Base-by-base conservation (phyloP, 768 basidiomycete species). In the Royoungia palumana region DNA sequence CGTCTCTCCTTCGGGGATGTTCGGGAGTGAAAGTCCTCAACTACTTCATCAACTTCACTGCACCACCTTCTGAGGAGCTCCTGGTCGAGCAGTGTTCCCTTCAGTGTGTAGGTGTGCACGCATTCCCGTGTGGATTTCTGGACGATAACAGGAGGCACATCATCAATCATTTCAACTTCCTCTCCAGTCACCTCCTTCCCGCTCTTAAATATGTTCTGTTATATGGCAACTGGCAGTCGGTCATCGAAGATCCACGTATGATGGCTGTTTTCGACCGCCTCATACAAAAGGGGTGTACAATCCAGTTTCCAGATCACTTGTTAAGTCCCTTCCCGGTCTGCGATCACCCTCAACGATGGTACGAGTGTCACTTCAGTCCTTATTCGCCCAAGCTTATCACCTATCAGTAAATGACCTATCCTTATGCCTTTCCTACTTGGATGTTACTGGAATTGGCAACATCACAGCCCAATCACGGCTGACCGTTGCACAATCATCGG, bases 41-140 rank as follows among this genome's bases (percentile, higher is more conserved):
- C 61, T 85, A 80, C 57, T 76, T 73, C 61, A 35, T 78, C 35
- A 75, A 79, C 61, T 81, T 81, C 65, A 76, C 79, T 0, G 34
- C 51, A 27, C 57, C 53, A 36, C 70, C 58, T 25, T 35, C 14
- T 41, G 51, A 53, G 28, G n/a, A n/a, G 41, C 44, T 6, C 22
- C 44, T 70, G 13, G 45, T 58, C 46, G 27, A 69, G 62, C 58
- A 57, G 46, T 37, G 57, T 3, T 70, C 69, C 6, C 54, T 87
- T 37, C 58, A 65, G 22, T 73, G 70, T 35, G 63, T 86, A 27
- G 75, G 80, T 20, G 66, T 86, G 5, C 77, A 85, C 44, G 68
- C 78, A 25, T 70, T 70, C 20, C 70, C 75, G 7, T 81, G 79
- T 48, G 58, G 57, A 12, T 66, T 78, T 50, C 57, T 79, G 19